Base-by-base conservation (phyloP, 2,329 filamentous ascomycete species). In the Didymellaceae sp. region DNA sequence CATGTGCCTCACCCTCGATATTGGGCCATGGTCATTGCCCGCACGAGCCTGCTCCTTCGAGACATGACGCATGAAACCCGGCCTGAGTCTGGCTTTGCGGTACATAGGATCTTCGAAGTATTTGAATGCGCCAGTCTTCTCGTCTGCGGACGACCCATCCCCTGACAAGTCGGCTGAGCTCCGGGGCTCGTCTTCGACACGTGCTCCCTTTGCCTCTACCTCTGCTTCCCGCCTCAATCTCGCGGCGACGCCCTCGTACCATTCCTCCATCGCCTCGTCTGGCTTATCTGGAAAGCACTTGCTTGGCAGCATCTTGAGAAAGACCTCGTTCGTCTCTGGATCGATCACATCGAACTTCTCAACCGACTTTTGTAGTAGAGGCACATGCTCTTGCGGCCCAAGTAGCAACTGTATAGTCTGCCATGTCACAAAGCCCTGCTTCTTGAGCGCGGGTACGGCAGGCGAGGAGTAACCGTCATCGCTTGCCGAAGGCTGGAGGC, bases 321-420 rank as follows among this genome's bases (percentile, higher is more conserved):
- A 85, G 0, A 72, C 43, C 9, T 74, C 70, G 2, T 81, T 82
- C 9, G 78, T 91, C 33, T 85, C 83, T 0, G 88, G 88, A 63
- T 95, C 85, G 52, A 82, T 83, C 51, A 97, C 81, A 26, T 85
- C 80, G 82, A 91, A 97, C 57, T 88, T 80, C 54, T 82, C 82
- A 3, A 96, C 88, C 0, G 91, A 90, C 64, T 84, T 86, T 64
- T 94, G 90, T 18, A 99, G 74, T 63, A 91, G 93, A 0, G 85
- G 85, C 1, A 91, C 88, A 75, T 97, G 92, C 63, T 95, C 90
- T 61, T 94, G 88, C 0, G 94, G 94, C 1, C 87, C 89, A 1
- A 97, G 82, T 26, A 97, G 78, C 17, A 96, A 82, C 75, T 97
- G 91, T 46, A 97, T 89, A 0, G 90, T 91, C 77, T 96, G 88